phyloP scores from a whole-genome alignment of 2,329 filamentous ascomycete genomes.

The Arthroderma uncinatum region DNA sequence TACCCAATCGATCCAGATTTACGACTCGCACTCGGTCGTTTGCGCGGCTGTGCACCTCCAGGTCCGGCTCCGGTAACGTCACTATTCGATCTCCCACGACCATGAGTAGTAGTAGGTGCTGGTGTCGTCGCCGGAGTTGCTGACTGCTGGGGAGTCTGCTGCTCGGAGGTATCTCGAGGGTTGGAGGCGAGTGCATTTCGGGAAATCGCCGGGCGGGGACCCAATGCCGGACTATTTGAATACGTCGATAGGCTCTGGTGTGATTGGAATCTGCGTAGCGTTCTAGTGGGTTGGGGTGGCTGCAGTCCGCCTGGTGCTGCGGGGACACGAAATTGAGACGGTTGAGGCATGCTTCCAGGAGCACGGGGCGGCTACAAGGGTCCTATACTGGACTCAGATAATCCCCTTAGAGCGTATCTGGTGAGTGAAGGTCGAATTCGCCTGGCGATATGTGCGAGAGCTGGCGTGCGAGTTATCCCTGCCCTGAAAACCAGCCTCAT shows the following conservation, averaged over 20 bases:
- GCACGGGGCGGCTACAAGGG: neutral
- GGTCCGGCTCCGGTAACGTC: slow-evolving; percentile 42
- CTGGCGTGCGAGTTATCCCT: neutral
- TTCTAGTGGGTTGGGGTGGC: slow-evolving; percentile 51
- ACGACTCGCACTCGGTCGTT: slow-evolving; percentile 24
- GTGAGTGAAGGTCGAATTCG: neutral
- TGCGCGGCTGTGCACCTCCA: slow-evolving; percentile 15
- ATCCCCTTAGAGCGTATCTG: neutral
- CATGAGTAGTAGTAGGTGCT: slow-evolving; percentile 21
- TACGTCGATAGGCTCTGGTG: slow-evolving; percentile 53
- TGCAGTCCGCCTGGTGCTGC: neutral
- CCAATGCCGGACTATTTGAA: slow-evolving; percentile 40
- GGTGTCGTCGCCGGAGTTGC: slow-evolving; percentile 19
- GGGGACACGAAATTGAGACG: slow-evolving; percentile 8
- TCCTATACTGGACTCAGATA: neutral
- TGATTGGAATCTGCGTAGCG: slow-evolving; percentile 62
- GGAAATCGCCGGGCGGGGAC: slow-evolving; percentile 48
- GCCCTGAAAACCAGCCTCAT: neutral
- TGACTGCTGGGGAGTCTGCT: slow-evolving; percentile 13
- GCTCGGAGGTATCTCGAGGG: slow-evolving; percentile 13
- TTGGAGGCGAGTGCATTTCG: slow-evolving; percentile 19
- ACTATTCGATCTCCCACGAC: slow-evolving; percentile 59
- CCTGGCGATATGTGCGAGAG: neutral
- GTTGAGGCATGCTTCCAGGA: slow-evolving; percentile 3
- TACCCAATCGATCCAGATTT: slow-evolving; percentile 35